Evolutionary conservation across 148 eudicot genomes (phyloP).

Genomic region (Rheum nobile): DNA sequence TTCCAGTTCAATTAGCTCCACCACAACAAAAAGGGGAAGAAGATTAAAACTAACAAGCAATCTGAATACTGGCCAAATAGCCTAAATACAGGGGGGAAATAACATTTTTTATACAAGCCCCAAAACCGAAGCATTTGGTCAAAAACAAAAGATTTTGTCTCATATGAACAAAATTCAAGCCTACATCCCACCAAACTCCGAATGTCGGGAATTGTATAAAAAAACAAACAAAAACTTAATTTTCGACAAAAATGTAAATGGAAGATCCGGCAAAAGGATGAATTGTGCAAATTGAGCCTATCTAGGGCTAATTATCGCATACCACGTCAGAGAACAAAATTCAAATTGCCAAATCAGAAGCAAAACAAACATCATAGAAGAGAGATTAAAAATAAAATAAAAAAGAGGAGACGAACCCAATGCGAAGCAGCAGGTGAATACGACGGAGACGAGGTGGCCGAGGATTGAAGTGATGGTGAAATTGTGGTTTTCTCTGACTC

Average conservation of each 20-base stretch:
- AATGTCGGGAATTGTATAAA: neutral
- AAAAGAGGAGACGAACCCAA: conserved; percentile 39
- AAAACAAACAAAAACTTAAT: neutral
- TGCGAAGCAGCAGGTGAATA: conserved; percentile 92
- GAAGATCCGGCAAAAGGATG: neutral
- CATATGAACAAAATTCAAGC: neutral
- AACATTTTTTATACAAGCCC: neutral
- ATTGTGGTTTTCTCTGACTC: conserved; percentile 42
- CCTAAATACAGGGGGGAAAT: neutral
- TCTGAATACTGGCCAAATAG: neutral
- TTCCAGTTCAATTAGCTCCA: neutral
- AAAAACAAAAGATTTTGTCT: neutral
- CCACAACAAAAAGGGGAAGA: neutral
- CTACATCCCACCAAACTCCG: conserved; percentile 3
- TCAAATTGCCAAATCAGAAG: neutral
- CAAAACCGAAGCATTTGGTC: neutral
- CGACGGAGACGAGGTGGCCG: conserved; percentile 75
- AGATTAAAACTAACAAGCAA: conserved; percentile 6
- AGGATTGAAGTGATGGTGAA: conserved; percentile 59
- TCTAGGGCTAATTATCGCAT: too few species aligned
- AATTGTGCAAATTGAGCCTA: neutral
- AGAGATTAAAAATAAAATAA: neutral
- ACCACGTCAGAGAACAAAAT: neutral
- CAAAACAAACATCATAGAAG: neutral
- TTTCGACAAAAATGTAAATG: neutral